Evolutionary conservation across 2,329 filamentous ascomycete genomes (phyloP).

Genomic region (Colletotrichum incanum): DNA sequence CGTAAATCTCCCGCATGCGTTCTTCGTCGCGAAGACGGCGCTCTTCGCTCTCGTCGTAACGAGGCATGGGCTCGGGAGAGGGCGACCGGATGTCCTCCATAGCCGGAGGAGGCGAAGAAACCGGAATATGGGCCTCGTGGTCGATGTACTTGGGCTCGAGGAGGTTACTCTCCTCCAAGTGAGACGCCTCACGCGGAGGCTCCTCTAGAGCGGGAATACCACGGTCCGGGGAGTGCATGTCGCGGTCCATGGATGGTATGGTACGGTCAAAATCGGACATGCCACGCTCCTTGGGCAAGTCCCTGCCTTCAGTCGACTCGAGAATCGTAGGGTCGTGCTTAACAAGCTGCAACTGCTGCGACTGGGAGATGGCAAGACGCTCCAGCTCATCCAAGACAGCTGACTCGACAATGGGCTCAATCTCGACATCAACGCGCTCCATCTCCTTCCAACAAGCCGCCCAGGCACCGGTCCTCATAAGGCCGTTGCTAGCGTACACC

Average conservation of each 20-base stretch:
- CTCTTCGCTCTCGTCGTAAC: constrained; percentile 50
- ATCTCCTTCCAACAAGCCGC: constrained; percentile 96
- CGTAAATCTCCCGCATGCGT: constrained; percentile 69
- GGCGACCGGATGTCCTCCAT: neutral
- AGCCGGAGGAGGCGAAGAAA: constrained; percentile 21
- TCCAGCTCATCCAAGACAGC: constrained; percentile 71
- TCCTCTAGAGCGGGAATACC: constrained; percentile 31
- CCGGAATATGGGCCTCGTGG: constrained; percentile 6
- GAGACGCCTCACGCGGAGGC: constrained; percentile 10
- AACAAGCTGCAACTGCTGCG: constrained; percentile 55
- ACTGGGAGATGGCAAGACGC: constrained; percentile 63
- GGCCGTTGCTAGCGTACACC: constrained; percentile 93
- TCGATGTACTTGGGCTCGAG: constrained; percentile 36
- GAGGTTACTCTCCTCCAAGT: constrained; percentile 31
- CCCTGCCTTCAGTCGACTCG: constrained; percentile 43
- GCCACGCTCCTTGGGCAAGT: constrained; percentile 38
- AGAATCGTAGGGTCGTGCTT: constrained; percentile 50
- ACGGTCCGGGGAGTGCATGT: constrained; percentile 10
- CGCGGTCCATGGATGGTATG: constrained; percentile 13
- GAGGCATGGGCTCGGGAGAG: constrained; percentile 33
- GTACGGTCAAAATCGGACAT: constrained; percentile 25
- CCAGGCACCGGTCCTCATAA: constrained; percentile 95
- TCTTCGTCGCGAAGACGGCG: constrained; percentile 64
- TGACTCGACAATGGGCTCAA: constrained; percentile 80
- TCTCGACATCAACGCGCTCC: constrained; percentile 97